Conservation (phyloP, 495 filamentous ascomycete genomes). For the Aspergillus incahuasiensis region DNA sequence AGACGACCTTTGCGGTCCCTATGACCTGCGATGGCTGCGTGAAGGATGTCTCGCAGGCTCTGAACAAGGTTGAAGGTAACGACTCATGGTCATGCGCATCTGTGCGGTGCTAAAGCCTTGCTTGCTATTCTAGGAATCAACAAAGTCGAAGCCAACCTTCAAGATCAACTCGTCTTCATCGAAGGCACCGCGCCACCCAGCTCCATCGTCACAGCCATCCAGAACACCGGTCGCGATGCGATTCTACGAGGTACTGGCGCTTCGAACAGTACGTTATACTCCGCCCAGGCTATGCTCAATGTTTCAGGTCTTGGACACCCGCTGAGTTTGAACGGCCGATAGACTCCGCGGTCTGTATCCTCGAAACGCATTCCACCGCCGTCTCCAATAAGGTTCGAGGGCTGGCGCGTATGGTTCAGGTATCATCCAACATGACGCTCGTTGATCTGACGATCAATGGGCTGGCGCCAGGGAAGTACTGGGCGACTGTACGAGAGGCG, state of each 20-base stretch:
- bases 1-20: conserved; percentile 94
- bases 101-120: background rate
- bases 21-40: conserved; percentile 87
- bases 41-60: conserved; percentile 70
- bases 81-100: background rate
- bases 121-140: conserved; percentile 31
- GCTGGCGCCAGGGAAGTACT: conserved; percentile 75
- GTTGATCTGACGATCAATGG: conserved; percentile 86
- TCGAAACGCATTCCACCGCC: conserved; percentile 73
- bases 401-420: conserved; percentile 76
- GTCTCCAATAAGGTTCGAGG: conserved; percentile 64
- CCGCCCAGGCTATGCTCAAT: background rate
- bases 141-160: conserved; percentile 46
- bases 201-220: conserved; percentile 80
- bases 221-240: conserved; percentile 85
- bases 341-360: conserved; percentile 93
- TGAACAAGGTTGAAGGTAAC: conserved; percentile 67
- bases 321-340: background rate
- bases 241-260: conserved; percentile 86
- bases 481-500: conserved; percentile 75
- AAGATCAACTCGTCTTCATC: conserved; percentile 45
- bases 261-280: conserved; percentile 64
- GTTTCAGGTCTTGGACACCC: background rate
- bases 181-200: conserved; percentile 70
- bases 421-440: conserved; percentile 67